A percentile compares a stretch with the other conserved stretches of the same genome.
Evolutionary conservation across 179 eudicot species (phyloP).

Genomic region (Actinidia arguta): DNA sequence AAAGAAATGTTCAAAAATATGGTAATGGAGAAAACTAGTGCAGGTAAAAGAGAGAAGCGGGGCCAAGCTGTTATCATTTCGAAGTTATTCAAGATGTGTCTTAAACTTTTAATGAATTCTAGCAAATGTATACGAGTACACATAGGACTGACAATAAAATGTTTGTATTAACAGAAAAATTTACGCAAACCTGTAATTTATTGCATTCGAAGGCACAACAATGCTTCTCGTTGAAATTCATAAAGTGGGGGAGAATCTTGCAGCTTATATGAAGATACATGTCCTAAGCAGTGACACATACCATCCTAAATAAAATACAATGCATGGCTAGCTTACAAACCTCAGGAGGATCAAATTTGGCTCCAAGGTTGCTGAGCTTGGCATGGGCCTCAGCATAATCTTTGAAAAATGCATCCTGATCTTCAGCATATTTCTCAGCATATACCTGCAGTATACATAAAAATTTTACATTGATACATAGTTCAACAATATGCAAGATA

Average conservation of each 20-base stretch:
- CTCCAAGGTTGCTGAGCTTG: conserved; percentile 94
- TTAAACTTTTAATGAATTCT: neutral
- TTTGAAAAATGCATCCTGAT: conserved; percentile 81
- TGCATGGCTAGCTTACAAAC: conserved; percentile 42
- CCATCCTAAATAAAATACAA: neutral
- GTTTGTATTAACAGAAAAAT: neutral
- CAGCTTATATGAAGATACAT: neutral
- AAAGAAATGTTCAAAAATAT: neutral
- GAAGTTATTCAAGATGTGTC: neutral
- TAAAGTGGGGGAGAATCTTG: neutral
- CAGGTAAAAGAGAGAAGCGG: neutral
- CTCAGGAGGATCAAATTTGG: conserved; percentile 95
- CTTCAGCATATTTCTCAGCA: conserved; percentile 94
- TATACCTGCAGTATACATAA: conserved; percentile 53
- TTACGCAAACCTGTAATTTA: neutral
- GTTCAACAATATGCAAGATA: neutral
- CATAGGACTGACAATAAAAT: neutral
- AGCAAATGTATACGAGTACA: neutral
- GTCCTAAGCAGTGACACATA: neutral
- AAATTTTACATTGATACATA: conserved; percentile 8
- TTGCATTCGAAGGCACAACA: neutral
- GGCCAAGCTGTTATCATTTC: neutral
- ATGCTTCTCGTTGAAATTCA: neutral
- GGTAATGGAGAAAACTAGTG: neutral
- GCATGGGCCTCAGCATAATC: conserved; percentile 98